Evolutionary conservation across 2,329 filamentous ascomycete genomes (phyloP).

Genomic region (Aspergillus texensis): DNA sequence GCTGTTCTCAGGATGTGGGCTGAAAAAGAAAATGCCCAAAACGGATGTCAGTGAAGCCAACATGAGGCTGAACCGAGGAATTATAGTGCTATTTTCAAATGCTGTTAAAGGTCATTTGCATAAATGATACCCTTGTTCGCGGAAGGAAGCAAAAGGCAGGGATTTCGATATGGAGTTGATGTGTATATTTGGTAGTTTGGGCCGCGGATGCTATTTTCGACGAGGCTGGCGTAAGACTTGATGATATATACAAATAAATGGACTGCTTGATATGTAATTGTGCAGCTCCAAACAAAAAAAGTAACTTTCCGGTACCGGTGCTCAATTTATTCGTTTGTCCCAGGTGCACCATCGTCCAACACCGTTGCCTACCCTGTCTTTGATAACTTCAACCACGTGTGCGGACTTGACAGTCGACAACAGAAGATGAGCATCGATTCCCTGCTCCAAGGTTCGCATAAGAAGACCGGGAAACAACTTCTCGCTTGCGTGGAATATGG

Average conservation of each 20-base stretch:
- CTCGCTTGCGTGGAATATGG: constrained; percentile 27
- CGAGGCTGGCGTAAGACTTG: constrained; percentile 24
- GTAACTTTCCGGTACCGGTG: background rate
- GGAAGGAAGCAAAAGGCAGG: constrained; percentile 16
- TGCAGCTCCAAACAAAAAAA: background rate
- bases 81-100: constrained; percentile 1
- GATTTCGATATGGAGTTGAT: constrained; percentile 31
- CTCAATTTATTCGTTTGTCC: constrained; percentile 11
- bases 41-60: constrained; percentile 16
- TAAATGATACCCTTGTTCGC: constrained; percentile 32
- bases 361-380: constrained; percentile 39
- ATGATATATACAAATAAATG: background rate
- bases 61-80: background rate
- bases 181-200: constrained; percentile 16
- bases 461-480: constrained; percentile 33
- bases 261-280: background rate
- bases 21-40: constrained; percentile 31
- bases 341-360: constrained; percentile 43
- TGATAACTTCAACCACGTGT: constrained; percentile 41
- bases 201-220: constrained; percentile 10
- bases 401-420: constrained; percentile 31
- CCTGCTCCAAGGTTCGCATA: constrained; percentile 41
- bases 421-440: constrained; percentile 43
- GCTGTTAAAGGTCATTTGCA: constrained; percentile 10
- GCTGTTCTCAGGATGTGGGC: constrained; percentile 48